Evolutionary conservation across 495 filamentous ascomycete species (phyloP), one percentile per base, ranked within the genome.

Genomic region (Parmelia sp.): DNA sequence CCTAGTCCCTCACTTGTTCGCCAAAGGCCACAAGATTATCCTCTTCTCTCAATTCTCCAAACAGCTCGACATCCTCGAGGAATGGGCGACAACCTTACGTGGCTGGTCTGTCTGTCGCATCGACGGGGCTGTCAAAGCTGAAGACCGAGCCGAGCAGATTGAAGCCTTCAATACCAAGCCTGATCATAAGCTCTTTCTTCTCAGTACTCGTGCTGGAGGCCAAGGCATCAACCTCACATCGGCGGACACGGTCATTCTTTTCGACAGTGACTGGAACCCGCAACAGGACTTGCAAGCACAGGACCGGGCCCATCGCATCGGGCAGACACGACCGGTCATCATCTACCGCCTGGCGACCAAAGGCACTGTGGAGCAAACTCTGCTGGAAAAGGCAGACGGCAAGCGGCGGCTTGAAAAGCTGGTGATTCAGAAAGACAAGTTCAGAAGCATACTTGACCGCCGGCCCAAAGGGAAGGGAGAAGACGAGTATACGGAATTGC

Each of bases 41-140:
- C 91, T 98, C 69, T 98, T 98, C 78, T 93, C 90, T 0, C 94
- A 98, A 70, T 98, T 98, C 77, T 94, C 92, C 60, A 92, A 86
- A 4, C 91, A 95, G 69, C 84, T 98, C 7, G 92, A 97, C 71
- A 88, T 98, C 53, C 78, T 98, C 37, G 84, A 95, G 68, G 87
- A 91, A 68, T 98, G 94, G 81, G 90, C 87, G 53, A 78, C 76
- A 1, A 78, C 83, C 2, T 78, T 97, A 1, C 86, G 86, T 8
- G 74, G 76, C 11, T 96, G 90, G 91, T 80, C 84, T 21, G 82
- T 90, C 59, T 96, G 92, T 73, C 90, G 94, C 33, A 96, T 98
- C 57, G 94, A 98, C 69, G 94, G 94, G 39, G 83, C 82, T n/a
- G 88, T 97, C 35, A 81, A 88, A 10, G 90, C 94, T 61, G 78